A percentile compares a stretch with the other conserved stretches of the same genome.
These are phyloP conservation scores for Royoungia palumana DNA, from an alignment of 768 basidiomycete genomes.

Conservation along the genomic window DNA sequence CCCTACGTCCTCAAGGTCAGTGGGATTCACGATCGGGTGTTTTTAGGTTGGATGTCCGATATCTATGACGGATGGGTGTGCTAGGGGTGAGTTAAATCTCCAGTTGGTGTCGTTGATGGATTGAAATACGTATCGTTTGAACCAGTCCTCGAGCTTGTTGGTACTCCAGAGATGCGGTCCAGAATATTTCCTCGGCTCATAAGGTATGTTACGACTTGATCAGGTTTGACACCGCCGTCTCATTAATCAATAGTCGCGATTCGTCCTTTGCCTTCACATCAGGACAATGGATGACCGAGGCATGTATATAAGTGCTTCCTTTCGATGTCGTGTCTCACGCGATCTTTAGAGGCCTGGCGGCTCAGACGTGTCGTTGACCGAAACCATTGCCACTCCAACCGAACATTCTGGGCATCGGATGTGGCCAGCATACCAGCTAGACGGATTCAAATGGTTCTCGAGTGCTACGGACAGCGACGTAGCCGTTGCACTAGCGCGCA, in stretches of 20 bases:
- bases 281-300: conserved; percentile 87
- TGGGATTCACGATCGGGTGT: neutral
- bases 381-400: conserved; percentile 53
- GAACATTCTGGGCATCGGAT: conserved; percentile 32
- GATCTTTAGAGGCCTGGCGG: conserved; percentile 58
- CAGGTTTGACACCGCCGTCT: neutral
- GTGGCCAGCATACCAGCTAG: conserved; percentile 53
- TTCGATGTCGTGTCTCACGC: neutral
- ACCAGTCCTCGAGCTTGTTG: conserved; percentile 61
- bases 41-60: conserved; percentile 67
- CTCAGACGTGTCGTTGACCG: conserved; percentile 72
- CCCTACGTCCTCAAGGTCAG: neutral
- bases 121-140: neutral
- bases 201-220: conserved; percentile 40
- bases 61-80: conserved; percentile 78
- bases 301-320: conserved; percentile 13
- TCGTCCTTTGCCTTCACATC: conserved; percentile 61
- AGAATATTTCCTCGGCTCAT: conserved; percentile 55
- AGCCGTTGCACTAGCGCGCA: conserved; percentile 70
- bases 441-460: conserved; percentile 84
- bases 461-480: conserved; percentile 77
- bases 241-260: conserved; percentile 47
- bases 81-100: conserved; percentile 42
- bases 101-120: neutral
- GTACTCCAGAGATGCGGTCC: conserved; percentile 57